A percentile compares a stretch with the other conserved stretches of the same genome.
Evolutionary conservation across 2,329 filamentous ascomycete species (phyloP).

Genomic region (Ceratocystis destructans): DNA sequence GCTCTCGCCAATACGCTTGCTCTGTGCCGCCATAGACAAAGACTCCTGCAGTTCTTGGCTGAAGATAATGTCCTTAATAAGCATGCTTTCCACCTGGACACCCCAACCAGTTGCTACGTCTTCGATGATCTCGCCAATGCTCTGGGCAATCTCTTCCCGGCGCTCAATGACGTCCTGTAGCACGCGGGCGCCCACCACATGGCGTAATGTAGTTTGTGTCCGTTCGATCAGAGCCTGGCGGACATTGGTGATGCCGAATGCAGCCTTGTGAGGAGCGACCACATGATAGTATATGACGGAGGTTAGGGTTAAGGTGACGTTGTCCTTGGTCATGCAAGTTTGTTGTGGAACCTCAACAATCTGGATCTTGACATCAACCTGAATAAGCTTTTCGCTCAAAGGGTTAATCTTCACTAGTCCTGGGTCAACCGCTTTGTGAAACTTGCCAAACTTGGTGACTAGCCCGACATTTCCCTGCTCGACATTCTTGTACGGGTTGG

Average conservation of each 20-base stretch:
- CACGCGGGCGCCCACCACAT: constrained; percentile 89
- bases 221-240: constrained; percentile 94
- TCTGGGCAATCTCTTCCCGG: constrained; percentile 89
- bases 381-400: constrained; percentile 73
- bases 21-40: constrained; percentile 94
- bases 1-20: constrained; percentile 94
- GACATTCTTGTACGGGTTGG: constrained; percentile 91
- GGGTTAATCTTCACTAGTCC: constrained; percentile 97
- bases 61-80: constrained; percentile 99
- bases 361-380: constrained; percentile 98
- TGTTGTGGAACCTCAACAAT: constrained; percentile 94
- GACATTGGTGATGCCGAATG: constrained; percentile 90
- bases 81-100: constrained; percentile 92
- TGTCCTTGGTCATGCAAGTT: constrained; percentile 99
- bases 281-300: constrained; percentile 99
- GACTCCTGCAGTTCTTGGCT: constrained; percentile 89
- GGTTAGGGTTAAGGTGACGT: constrained; percentile 83
- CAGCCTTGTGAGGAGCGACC: constrained; percentile 84
- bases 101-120: constrained; percentile 90
- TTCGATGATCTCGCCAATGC: constrained; percentile 93
- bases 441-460: constrained; percentile 87
- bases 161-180: constrained; percentile 97
- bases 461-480: constrained; percentile 87
- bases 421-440: constrained; percentile 90
- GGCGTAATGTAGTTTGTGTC: constrained; percentile 91